Evolutionary conservation across 1,284 basidiomycete genomes (phyloP), one percentile per base, ranked within the genome.

Genomic region (Ustilago bromivora): DNA sequence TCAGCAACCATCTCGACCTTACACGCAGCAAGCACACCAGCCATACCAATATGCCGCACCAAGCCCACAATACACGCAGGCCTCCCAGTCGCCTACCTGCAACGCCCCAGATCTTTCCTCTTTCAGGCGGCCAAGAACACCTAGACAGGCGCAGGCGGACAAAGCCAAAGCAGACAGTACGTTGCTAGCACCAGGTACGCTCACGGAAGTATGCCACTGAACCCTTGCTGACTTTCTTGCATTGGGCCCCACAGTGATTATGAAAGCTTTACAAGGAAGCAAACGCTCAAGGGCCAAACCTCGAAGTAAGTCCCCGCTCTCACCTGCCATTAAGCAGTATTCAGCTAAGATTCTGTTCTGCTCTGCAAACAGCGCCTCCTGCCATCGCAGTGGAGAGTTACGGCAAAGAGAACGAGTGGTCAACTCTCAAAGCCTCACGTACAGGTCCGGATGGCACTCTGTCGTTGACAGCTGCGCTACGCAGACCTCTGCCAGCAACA

Each of bases 401-500:
- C 8, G 56, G 43, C 13, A 62, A 61, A 28, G 62, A 71, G 15
- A 46, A 58, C 36, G 68, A 68, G n/a, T 78, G 76, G 76, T 75
- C 76, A 2, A 78, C 76, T 1, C 59, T 78, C 46, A 49, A 62
- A 41, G 58, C 68, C 2, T 64, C 65, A 1, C 66, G 66, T 7
- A 31, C 52, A 19, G 43, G 32, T 9, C 59, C 65, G 17, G 62
- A 71, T 36, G 69, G 74, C 34, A 60, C 54, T 4, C 19, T 73
- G 17, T 63, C 71, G 10, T 15, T 72, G 32, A 73, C 66, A 19
- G 66, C 70, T 7, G 57, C 62, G 8, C 10, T 61, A 17, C 62
- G 63, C 6, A 60, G 66, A 19, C 66, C 66, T 13, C 46, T 77
- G 8, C 70, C 75, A 10, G 55, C 66, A 12, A 71, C 70, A 13